phyloP scores from a whole-genome alignment of 768 basidiomycete species.

The Russula ochroleuca region DNA sequence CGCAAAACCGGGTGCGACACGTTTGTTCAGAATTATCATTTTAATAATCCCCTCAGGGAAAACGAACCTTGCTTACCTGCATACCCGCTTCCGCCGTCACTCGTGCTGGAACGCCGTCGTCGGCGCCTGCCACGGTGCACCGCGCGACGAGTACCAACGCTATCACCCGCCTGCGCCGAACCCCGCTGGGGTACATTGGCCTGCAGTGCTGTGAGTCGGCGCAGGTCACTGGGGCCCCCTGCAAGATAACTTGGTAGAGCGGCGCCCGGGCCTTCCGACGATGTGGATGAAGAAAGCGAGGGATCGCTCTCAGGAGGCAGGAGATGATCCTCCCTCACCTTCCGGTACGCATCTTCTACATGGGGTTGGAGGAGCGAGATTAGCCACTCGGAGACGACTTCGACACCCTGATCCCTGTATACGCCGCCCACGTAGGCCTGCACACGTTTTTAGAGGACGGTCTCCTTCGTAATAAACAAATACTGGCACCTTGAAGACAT shows the following conservation, averaged over 20 bases:
- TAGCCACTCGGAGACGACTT: conserved; percentile 13
- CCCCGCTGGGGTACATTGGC: neutral
- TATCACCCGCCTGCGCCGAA: neutral
- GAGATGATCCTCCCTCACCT: neutral
- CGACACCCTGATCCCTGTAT: conserved; percentile 16
- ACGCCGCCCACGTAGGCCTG: conserved; percentile 22
- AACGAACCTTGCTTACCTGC: neutral
- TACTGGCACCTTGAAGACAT: conserved; percentile 18
- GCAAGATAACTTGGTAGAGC: neutral
- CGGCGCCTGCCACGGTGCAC: neutral
- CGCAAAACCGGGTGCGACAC: neutral
- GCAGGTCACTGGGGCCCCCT: too few species aligned
- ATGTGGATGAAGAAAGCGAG: neutral
- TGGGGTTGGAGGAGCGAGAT: conserved; percentile 1
- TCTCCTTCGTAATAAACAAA: neutral
- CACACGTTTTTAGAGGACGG: neutral
- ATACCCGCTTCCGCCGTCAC: neutral
- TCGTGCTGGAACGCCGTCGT: neutral
- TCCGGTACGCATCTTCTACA: conserved; percentile 6
- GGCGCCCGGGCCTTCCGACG: neutral
- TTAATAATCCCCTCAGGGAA: neutral
- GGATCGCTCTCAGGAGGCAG: neutral
- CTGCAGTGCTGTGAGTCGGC: neutral
- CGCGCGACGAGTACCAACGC: neutral
- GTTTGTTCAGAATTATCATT: neutral